These are phyloP conservation scores for Fusarium udum DNA, from an alignment of 2,329 filamentous ascomycete genomes.

Conservation along the genomic window DNA sequence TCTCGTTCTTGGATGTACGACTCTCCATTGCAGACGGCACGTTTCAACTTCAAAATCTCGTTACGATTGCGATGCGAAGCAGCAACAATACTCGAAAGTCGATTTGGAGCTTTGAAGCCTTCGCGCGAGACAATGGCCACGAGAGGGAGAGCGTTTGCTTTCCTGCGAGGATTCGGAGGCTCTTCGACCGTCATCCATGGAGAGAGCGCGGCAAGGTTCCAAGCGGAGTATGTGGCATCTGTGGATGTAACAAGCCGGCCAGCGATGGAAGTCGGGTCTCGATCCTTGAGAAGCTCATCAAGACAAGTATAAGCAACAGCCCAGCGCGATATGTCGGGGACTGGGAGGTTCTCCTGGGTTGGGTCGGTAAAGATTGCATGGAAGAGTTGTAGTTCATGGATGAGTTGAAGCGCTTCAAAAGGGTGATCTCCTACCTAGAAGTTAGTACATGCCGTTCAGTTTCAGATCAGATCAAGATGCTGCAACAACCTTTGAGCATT, in stretches of 20 bases:
- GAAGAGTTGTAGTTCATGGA: conserved; percentile 75
- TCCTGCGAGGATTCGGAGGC: conserved; percentile 56
- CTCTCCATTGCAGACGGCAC: conserved; percentile 58
- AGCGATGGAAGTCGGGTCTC: conserved; percentile 59
- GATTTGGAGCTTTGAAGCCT: conserved; percentile 83
- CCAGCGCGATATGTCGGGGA: conserved; percentile 70
- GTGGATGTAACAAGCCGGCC: conserved; percentile 67
- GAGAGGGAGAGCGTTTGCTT: conserved; percentile 61
- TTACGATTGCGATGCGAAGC: conserved; percentile 69
- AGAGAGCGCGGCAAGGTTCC: conserved; percentile 77
- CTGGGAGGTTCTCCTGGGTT: conserved; percentile 58
- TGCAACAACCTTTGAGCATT: conserved; percentile 75
- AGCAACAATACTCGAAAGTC: conserved; percentile 73
- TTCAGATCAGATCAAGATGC: not conserved
- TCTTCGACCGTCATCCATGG: conserved; percentile 72
- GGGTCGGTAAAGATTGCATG: conserved; percentile 79
- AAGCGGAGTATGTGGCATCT: conserved; percentile 76
- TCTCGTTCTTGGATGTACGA: conserved; percentile 65
- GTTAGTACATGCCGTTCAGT: not conserved
- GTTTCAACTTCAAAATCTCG: conserved; percentile 72
- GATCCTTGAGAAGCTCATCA: conserved; percentile 57
- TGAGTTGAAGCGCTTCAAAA: conserved; percentile 67
- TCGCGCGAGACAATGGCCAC: conserved; percentile 69
- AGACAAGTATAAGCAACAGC: conserved; percentile 71
- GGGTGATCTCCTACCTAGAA: conserved; percentile 63